Percentiles rank a stretch among this genome's conserved stretches.
phyloP scores from a whole-genome alignment of 1,284 basidiomycete species.

The Fomitopsis schrenkii region DNA sequence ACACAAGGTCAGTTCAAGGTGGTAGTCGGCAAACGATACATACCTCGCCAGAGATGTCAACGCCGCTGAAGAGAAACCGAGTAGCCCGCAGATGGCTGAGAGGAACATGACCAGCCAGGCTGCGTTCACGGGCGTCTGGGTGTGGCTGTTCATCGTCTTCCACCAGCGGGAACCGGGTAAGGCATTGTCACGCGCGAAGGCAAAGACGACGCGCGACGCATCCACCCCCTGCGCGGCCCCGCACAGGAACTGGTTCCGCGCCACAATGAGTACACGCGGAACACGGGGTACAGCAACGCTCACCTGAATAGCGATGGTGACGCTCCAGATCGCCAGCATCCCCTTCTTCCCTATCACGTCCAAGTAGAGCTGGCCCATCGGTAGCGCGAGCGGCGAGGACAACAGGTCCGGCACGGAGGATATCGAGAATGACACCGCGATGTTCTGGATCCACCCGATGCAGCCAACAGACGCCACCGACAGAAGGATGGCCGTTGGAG shows the following conservation, averaged over 20 bases:
- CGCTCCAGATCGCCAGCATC: conserved; percentile 67
- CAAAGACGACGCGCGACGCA: conserved; percentile 70
- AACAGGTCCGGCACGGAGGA: conserved; percentile 50
- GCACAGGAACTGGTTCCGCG: conserved; percentile 49
- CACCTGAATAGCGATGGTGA: conserved; percentile 66
- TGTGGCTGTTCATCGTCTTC: conserved; percentile 52
- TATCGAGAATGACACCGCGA: conserved; percentile 60
- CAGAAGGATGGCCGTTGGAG: conserved; percentile 73
- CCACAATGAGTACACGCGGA: not conserved
- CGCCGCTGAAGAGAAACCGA: conserved; percentile 62
- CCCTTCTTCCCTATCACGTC: conserved; percentile 62
- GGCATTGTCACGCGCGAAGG: conserved; percentile 69
- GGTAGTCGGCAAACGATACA: conserved; percentile 7
- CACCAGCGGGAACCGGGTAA: conserved; percentile 66
- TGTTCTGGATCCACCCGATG: conserved; percentile 58
- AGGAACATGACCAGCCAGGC: conserved; percentile 65
- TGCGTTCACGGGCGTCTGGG: conserved; percentile 67
- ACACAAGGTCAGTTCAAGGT: not conserved
- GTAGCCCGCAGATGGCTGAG: conserved; percentile 53
- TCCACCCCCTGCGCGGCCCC: conserved; percentile 71
- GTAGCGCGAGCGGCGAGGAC: conserved; percentile 46
- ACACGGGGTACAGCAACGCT: not conserved
- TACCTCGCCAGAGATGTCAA: conserved; percentile 63
- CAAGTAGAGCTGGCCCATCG: conserved; percentile 68
- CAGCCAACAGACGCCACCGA: conserved; percentile 52